Conservation (phyloP, 306 rosid genomes). For the Begonia peltatifolia region DNA sequence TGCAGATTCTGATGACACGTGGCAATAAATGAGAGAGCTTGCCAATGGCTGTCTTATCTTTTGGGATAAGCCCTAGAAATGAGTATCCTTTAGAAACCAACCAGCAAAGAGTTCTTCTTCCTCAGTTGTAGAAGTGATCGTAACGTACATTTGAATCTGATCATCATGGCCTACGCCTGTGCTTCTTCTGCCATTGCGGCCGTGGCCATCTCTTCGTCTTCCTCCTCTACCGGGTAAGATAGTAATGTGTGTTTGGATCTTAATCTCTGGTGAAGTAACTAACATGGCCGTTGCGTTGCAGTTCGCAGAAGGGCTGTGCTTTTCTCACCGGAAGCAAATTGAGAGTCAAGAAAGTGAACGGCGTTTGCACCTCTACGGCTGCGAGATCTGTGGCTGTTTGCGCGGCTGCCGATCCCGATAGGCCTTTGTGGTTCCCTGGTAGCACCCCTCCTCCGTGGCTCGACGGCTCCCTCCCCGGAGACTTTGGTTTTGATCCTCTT, state of each 20-base stretch:
- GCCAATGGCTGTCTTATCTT: constrained; percentile 30
- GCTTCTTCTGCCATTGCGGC: constrained; percentile 48
- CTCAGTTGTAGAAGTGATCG: neutral
- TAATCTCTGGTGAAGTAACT: neutral
- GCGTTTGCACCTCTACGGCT: constrained; percentile 4
- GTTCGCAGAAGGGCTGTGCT: constrained; percentile 38
- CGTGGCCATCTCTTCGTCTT: constrained; percentile 9
- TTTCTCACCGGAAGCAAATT: constrained; percentile 42
- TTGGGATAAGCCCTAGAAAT: constrained; percentile 35
- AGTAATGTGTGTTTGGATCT: neutral
- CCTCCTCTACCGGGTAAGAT: constrained; percentile 39
- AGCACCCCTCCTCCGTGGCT: constrained; percentile 69
- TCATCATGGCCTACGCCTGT: constrained; percentile 36
- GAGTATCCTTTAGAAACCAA: neutral
- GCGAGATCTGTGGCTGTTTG: constrained; percentile 21
- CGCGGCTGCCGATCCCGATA: constrained; percentile 40
- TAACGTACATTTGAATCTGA: neutral
- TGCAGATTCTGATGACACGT: constrained; percentile 42
- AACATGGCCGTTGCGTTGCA: constrained; percentile 11
- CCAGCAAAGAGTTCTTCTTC: neutral
- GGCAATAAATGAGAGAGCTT: constrained; percentile 27
- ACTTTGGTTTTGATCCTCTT: constrained; percentile 74
- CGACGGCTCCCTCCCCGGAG: constrained; percentile 72
- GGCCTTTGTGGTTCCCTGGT: constrained; percentile 74
- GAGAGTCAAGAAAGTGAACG: constrained; percentile 21